Evolutionary conservation across 495 filamentous ascomycete genomes (phyloP).

Genomic region (Cenococcum geophilum): DNA sequence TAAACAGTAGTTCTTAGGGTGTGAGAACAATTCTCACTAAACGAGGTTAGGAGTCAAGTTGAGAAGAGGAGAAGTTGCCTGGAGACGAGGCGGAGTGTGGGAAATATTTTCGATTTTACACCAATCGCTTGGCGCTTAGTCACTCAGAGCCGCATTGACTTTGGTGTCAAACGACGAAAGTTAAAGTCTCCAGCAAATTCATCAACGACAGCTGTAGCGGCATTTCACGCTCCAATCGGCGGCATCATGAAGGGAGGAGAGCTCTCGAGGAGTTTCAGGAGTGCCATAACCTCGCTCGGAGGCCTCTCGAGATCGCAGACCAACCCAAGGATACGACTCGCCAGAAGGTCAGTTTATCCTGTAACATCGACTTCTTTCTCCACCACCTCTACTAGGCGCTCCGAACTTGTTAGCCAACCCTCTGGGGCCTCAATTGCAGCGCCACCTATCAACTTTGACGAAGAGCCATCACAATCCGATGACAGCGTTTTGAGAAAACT

Average conservation of each 20-base stretch:
- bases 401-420: constrained; percentile 15
- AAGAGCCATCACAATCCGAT: constrained; percentile 40
- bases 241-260: constrained; percentile 7
- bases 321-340: constrained; percentile 8
- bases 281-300: constrained; percentile 12
- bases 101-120: constrained; percentile 1
- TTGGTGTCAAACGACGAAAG: background rate
- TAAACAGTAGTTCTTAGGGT: background rate
- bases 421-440: constrained; percentile 21
- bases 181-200: background rate
- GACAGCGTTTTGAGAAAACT: constrained; percentile 43
- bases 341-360: constrained; percentile 6
- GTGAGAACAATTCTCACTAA: background rate
- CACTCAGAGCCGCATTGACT: constrained; percentile 2
- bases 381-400: constrained; percentile 11
- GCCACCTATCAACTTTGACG: constrained; percentile 21
- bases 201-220: background rate
- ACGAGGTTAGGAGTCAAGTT: background rate
- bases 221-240: constrained; percentile 6
- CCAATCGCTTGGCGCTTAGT: constrained; percentile 9
- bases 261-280: constrained; percentile 17
- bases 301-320: constrained; percentile 16
- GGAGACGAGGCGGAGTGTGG: background rate
- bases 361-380: constrained; percentile 19
- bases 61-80: background rate